Evolutionary conservation across 2,329 filamentous ascomycete genomes (phyloP).

Genomic region (Rutstroemia sydowiana): DNA sequence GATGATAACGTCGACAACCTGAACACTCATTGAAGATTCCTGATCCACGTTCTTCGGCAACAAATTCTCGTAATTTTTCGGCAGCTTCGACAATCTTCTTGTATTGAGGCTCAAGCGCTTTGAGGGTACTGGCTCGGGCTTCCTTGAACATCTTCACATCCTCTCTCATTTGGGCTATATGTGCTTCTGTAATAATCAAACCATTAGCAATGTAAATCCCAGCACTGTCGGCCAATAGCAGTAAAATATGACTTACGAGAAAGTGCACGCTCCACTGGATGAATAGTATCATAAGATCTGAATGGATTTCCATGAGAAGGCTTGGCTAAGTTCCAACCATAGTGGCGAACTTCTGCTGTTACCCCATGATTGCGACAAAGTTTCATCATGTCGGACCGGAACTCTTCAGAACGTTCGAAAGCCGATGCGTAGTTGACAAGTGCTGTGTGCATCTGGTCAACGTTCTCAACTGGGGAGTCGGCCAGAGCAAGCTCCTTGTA

Average conservation of each 20-base stretch:
- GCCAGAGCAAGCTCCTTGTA: neutral
- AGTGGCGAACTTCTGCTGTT: neutral
- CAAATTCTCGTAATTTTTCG: constrained; percentile 1
- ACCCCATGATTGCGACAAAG: neutral
- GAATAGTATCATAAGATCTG: neutral
- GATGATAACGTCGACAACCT: constrained; percentile 2
- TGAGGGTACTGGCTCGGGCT: neutral
- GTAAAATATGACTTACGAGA: constrained; percentile 2
- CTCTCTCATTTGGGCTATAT: neutral
- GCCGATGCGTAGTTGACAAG: neutral
- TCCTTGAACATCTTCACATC: constrained; percentile 4
- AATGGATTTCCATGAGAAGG: constrained; percentile 6
- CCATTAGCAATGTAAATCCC: neutral
- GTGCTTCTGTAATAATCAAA: neutral
- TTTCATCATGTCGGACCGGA: neutral
- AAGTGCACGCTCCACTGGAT: constrained; percentile 5
- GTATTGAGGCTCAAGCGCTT: constrained; percentile 8
- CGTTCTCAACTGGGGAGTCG: constrained; percentile 1
- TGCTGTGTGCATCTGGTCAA: neutral
- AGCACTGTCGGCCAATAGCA: neutral
- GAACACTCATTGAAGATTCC: constrained; percentile 3
- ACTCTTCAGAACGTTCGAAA: constrained; percentile 1
- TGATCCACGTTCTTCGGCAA: neutral
- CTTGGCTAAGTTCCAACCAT: constrained; percentile 1
- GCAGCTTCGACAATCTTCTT: constrained; percentile 4